These are phyloP conservation scores for Trypanosoma rangeli DNA, from an alignment of 208 protist genomes.

Conservation along the genomic window DNA sequence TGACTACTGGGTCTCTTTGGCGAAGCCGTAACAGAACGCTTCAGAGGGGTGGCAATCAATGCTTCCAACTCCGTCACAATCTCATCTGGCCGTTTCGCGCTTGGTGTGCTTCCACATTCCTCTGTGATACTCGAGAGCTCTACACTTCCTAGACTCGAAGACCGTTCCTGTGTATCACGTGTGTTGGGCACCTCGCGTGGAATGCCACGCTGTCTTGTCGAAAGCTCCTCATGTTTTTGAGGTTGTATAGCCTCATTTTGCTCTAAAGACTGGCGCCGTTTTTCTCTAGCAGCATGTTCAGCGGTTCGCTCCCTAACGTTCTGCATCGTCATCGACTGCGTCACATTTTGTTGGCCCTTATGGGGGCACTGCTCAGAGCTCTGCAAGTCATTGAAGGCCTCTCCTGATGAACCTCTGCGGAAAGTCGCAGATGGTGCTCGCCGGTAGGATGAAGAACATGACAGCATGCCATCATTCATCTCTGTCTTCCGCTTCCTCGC, in stretches of 20 bases:
- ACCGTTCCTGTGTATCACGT: neutral
- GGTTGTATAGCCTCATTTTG: neutral
- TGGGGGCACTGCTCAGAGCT: neutral
- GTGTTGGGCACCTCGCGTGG: neutral
- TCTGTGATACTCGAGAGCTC: constrained; percentile 22
- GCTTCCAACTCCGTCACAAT: constrained; percentile 24
- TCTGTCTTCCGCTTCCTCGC: neutral
- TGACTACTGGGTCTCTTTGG: neutral
- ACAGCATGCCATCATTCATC: neutral
- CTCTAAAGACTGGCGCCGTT: neutral
- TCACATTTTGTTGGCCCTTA: neutral
- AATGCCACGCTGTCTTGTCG: neutral
- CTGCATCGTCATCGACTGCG: neutral
- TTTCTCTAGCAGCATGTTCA: neutral
- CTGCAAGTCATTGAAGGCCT: neutral
- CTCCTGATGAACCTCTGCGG: neutral
- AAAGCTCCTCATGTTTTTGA: neutral
- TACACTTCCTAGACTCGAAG: constrained; percentile 12
- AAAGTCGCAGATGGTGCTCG: constrained; percentile 6
- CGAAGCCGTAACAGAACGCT: constrained; percentile 14
- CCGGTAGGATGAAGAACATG: neutral
- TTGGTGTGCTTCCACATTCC: constrained; percentile 5
- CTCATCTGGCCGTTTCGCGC: neutral
- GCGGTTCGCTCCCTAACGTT: neutral
- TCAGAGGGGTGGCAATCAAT: neutral